Conservation (phyloP, 257 asterid genomes). For the Nicotiana tabacum region DNA sequence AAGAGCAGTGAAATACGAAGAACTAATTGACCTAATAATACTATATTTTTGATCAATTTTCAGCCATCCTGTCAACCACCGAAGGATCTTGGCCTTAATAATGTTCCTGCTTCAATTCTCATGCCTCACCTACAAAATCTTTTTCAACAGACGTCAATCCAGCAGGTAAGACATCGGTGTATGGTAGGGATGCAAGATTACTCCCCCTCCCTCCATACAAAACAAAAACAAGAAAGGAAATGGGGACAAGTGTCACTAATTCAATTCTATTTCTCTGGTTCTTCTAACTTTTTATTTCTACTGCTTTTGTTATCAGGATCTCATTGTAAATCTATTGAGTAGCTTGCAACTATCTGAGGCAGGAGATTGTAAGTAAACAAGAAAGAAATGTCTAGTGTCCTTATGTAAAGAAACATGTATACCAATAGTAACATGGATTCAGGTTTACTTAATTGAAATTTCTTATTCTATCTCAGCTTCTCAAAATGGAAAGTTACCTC, state of each 20-base stretch:
- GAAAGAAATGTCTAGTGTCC: conserved; percentile 2
- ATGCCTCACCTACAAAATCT: conserved; percentile 97
- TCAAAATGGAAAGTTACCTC: conserved; percentile 74
- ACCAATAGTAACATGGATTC: neutral
- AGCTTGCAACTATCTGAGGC: conserved; percentile 71
- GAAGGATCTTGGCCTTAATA: conserved; percentile 55
- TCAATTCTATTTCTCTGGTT: neutral
- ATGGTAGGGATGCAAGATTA: neutral
- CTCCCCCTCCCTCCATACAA: neutral
- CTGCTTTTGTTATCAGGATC: conserved; percentile 51
- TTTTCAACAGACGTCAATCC: conserved; percentile 88
- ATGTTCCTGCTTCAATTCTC: conserved; percentile 66
- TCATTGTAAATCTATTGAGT: conserved; percentile 67
- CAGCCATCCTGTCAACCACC: conserved; percentile 65
- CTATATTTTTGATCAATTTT: conserved; percentile 19
- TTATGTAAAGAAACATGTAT: conserved; percentile 6
- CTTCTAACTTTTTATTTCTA: neutral
- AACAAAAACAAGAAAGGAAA: neutral
- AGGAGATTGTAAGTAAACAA: conserved; percentile 54
- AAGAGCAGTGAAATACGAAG: neutral
- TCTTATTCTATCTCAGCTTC: conserved; percentile 41
- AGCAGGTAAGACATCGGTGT: conserved; percentile 44
- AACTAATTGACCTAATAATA: neutral
- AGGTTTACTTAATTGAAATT: conserved; percentile 2
- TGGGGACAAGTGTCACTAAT: neutral